These are phyloP conservation scores for Penstemon barbatus DNA, from an alignment of 257 asterid genomes.

Conservation along the genomic window DNA sequence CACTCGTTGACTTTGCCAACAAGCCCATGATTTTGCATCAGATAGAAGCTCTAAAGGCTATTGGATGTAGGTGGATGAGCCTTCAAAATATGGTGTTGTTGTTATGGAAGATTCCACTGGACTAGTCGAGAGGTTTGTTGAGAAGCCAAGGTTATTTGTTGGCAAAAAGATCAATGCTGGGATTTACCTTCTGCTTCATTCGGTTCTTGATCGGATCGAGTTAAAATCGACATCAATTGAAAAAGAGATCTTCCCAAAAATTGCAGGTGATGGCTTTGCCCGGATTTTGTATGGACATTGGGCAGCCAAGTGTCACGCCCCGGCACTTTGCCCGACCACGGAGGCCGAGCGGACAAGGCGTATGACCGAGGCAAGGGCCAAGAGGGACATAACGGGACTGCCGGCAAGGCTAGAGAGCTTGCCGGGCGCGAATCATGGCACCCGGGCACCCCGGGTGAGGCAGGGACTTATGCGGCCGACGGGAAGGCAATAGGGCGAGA, in stretches of 20 bases:
- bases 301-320: slow-evolving; percentile 93
- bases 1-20: slow-evolving; percentile 92
- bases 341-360: no score
- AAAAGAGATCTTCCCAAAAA: slow-evolving; percentile 81
- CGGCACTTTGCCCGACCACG: no score
- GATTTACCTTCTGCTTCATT: slow-evolving; percentile 73
- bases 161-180: slow-evolving; percentile 97
- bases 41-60: slow-evolving; percentile 89
- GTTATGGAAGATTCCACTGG: slow-evolving; percentile 77
- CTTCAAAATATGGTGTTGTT: slow-evolving; percentile 89
- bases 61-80: slow-evolving; percentile 87
- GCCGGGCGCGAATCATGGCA: no score
- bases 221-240: slow-evolving; percentile 85
- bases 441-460: no score
- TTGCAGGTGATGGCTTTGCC: slow-evolving; percentile 83
- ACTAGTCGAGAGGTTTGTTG: slow-evolving; percentile 84
- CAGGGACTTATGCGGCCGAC: no score
- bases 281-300: slow-evolving; percentile 96
- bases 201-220: slow-evolving; percentile 72
- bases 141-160: slow-evolving; percentile 84
- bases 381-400: no score
- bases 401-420: no score
- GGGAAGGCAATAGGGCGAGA: no score
- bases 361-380: no score
- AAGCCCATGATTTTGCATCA: slow-evolving; percentile 99